A percentile compares a stretch with the other conserved stretches of the same genome.
These are phyloP conservation scores for Naganishia friedmannii DNA, from an alignment of 768 basidiomycete genomes.

Conservation along the genomic window DNA sequence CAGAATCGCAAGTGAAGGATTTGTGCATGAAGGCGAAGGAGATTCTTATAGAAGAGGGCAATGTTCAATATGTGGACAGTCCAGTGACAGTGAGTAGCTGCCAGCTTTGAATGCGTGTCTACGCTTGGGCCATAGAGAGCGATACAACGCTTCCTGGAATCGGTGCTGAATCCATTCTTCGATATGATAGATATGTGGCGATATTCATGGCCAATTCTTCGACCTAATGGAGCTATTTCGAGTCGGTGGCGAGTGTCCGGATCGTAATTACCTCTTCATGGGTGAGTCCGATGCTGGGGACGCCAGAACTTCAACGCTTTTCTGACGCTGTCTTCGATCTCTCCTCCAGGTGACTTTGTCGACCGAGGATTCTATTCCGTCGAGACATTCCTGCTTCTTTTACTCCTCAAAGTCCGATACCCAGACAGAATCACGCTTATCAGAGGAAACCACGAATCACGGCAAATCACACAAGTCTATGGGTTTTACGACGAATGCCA, in stretches of 20 bases:
- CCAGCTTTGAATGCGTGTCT: neutral
- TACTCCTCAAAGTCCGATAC: conserved; percentile 91
- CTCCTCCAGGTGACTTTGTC: conserved; percentile 84
- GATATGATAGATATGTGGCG: conserved; percentile 61
- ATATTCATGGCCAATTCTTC: conserved; percentile 98
- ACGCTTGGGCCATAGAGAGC: neutral
- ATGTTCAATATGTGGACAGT: conserved; percentile 91
- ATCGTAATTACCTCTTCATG: conserved; percentile 95
- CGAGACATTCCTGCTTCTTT: conserved; percentile 84
- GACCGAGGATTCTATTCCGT: conserved; percentile 94
- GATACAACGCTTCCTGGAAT: neutral
- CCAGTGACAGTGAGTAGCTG: conserved; percentile 67
- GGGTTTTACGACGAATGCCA: conserved; percentile 79
- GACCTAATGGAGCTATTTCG: conserved; percentile 80
- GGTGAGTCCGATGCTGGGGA: conserved; percentile 31
- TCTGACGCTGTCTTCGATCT: neutral
- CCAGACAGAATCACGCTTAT: conserved; percentile 88
- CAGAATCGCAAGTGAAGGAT: conserved; percentile 91
- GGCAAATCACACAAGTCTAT: conserved; percentile 88
- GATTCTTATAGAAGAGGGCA: conserved; percentile 94
- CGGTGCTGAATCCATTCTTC: neutral
- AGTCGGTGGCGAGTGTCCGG: conserved; percentile 79
- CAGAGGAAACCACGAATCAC: conserved; percentile 91
- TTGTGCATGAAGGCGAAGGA: conserved; percentile 94
- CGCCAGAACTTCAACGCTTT: neutral